Conservation (phyloP, 192 early-diverging fungal species). For the Coemansia sp. region DNA sequence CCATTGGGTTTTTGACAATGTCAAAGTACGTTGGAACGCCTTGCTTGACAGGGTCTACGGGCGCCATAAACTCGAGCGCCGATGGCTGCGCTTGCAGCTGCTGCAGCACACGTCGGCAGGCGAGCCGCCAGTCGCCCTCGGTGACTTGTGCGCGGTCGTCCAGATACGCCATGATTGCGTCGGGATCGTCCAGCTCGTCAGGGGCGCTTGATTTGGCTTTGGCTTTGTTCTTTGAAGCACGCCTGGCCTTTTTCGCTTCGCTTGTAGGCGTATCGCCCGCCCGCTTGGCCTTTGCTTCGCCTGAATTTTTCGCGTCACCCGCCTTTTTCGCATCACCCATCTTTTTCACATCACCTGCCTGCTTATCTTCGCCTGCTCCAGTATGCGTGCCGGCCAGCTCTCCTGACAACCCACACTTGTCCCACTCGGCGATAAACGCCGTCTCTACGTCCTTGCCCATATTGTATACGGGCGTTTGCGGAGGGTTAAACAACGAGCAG, state of each 20-base stretch:
- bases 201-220: background rate
- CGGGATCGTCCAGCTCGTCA: slow-evolving; percentile 29
- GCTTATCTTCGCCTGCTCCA: no score
- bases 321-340: no score
- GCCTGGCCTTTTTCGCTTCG: background rate
- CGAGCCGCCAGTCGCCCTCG: slow-evolving; percentile 28
- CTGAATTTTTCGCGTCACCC: no score
- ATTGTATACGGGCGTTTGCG: slow-evolving; percentile 62
- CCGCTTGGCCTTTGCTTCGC: slow-evolving; percentile 1
- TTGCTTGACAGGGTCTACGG: slow-evolving; percentile 64
- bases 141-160: background rate
- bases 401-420: slow-evolving; percentile 7
- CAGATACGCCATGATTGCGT: slow-evolving; percentile 15
- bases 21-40: slow-evolving; percentile 65
- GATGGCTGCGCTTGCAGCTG: slow-evolving; percentile 58
- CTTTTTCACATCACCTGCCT: no score
- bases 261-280: background rate
- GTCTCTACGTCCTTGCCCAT: slow-evolving; percentile 61
- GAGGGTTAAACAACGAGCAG: slow-evolving; percentile 73
- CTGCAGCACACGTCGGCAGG: slow-evolving; percentile 27
- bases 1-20: slow-evolving; percentile 71
- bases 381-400: no score
- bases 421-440: slow-evolving; percentile 58
- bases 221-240: background rate
- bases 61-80: slow-evolving; percentile 64